A percentile compares a stretch with the other conserved stretches of the same genome.
phyloP scores from a whole-genome alignment of 2,329 filamentous ascomycete genomes.

The Talaromyces sp. region DNA sequence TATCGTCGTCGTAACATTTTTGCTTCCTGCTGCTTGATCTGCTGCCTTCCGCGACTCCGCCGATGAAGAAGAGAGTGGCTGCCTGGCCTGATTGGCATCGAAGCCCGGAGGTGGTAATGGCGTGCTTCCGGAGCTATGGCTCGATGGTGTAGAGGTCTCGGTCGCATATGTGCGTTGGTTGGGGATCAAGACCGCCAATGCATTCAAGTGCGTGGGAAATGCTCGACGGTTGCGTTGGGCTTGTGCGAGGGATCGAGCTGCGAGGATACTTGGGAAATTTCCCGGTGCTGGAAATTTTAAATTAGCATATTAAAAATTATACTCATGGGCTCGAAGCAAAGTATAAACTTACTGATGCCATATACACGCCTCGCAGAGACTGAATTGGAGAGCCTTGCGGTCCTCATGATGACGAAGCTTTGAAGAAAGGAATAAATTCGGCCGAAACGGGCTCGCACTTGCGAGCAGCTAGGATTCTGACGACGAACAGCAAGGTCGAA shows the following conservation, averaged over 20 bases:
- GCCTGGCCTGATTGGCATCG: conserved; percentile 85
- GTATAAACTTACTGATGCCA: conserved; percentile 10
- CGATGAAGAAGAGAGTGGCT: conserved; percentile 64
- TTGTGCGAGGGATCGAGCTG: conserved; percentile 32
- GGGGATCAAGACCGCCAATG: conserved; percentile 57
- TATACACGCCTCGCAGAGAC: conserved; percentile 16
- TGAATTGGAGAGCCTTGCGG: conserved; percentile 15
- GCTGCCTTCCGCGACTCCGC: conserved; percentile 25
- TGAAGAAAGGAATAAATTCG: conserved; percentile 3
- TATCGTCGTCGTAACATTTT: conserved; percentile 33
- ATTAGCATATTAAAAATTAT: background rate
- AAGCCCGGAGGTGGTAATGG: conserved; percentile 81
- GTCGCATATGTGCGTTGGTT: conserved; percentile 52
- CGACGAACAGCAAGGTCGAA: background rate
- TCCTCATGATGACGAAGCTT: conserved; percentile 18
- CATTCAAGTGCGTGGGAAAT: conserved; percentile 52
- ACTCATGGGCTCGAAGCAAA: background rate
- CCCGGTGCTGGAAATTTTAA: conserved; percentile 26
- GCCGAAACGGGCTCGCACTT: conserved; percentile 11
- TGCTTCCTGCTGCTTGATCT: conserved; percentile 31
- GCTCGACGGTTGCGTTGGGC: conserved; percentile 32
- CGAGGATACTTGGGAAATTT: conserved; percentile 31
- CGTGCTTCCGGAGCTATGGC: conserved; percentile 34
- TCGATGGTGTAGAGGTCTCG: conserved; percentile 53
- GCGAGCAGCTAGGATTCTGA: background rate